Conservation (phyloP, 176 grass and related monocot species). For the Zoysia japonica region DNA sequence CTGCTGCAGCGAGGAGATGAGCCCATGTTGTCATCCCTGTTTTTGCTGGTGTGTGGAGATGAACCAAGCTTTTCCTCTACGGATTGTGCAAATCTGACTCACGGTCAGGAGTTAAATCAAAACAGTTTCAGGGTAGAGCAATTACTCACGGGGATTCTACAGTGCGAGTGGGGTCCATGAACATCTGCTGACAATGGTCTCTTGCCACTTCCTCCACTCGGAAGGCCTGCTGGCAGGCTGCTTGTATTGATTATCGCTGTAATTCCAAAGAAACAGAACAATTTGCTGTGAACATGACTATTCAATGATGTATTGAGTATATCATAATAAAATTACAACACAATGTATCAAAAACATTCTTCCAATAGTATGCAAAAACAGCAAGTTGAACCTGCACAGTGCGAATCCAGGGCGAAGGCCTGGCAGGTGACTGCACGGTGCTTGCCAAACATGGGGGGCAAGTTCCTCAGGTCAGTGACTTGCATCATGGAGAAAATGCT, state of each 20-base stretch:
- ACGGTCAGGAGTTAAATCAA: slow-evolving; percentile 50
- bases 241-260: slow-evolving; percentile 43
- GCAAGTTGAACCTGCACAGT: background rate
- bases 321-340: background rate
- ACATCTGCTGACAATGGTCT: slow-evolving; percentile 61
- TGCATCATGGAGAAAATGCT: slow-evolving; percentile 90
- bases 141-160: slow-evolving; percentile 59
- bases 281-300: background rate
- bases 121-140: background rate
- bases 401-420: slow-evolving; percentile 51
- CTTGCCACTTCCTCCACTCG: slow-evolving; percentile 61
- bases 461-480: slow-evolving; percentile 96
- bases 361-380: background rate
- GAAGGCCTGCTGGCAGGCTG: slow-evolving; percentile 46
- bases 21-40: slow-evolving; percentile 41
- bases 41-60: slow-evolving; percentile 10
- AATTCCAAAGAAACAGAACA: slow-evolving; percentile 7
- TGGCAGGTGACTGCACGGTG: slow-evolving; percentile 84
- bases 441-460: slow-evolving; percentile 86
- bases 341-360: background rate
- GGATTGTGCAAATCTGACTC: slow-evolving; percentile 54
- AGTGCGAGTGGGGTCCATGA: slow-evolving; percentile 59
- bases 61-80: slow-evolving; percentile 44
- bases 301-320: background rate
- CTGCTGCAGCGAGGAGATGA: background rate